Evolutionary conservation across 257 asterid species (phyloP), one percentile per base, ranked within the genome.

Genomic region (Fraxinus anomala): DNA sequence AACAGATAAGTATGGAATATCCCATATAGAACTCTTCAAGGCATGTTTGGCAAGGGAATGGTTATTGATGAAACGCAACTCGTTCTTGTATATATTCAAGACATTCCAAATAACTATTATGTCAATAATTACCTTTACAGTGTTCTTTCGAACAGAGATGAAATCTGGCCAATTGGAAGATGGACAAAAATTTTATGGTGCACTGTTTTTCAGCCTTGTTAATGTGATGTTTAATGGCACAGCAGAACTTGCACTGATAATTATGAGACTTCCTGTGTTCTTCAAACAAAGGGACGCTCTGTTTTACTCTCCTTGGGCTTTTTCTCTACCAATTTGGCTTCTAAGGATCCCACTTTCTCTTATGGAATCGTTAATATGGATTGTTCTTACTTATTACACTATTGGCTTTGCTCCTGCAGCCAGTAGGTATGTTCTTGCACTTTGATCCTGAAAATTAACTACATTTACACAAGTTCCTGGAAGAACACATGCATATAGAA

Each of bases 241-340:
- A 6, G 92, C 96, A 10, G 99, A 94, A 89, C 91, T 92, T 72
- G 97, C 96, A 14, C 76, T 94, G 76, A 91, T 90, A 4, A 75
- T 91, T 71, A 68, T 87, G 61, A 85, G 99, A 81, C 96, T 94
- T 82, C 98, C 98, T 0, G 97, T 92, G 72, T 94, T 92, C 89
- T 94, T 90, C 70, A 92, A 92, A 82, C 99, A 94, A 73, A 82
- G 99, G 80, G 97, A 92, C 78, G 91, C 94, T 76, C 83, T 91
- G 49, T 91, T 94, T 85, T 94, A 80, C 84, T 98, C 99, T 11
- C 94, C 99, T 59, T 94, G 99, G 99, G 99, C 99, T 2, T 94
- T 94, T 73, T 91, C 97, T 12, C 81, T 94, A 36, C 99, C 99
- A 2, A 94, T 94, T 82, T 94, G 98, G 97, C 87, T 94, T 80